Evolutionary conservation across 2,329 filamentous ascomycete species (phyloP).

Genomic region (Epichloe sp.): DNA sequence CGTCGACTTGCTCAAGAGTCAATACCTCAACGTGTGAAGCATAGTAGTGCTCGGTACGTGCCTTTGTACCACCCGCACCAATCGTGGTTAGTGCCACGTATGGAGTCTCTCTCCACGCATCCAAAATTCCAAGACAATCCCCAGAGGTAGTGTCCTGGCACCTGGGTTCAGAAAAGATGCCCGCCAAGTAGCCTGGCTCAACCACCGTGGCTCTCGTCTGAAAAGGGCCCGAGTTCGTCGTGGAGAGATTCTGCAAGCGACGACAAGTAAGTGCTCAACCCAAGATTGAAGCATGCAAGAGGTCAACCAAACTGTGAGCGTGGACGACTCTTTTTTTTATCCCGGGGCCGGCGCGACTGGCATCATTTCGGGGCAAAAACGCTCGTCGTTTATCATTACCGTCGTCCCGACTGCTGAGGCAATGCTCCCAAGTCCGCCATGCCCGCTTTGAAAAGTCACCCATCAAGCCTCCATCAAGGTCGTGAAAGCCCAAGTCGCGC

Average conservation of each 20-base stretch:
- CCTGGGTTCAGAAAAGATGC: slow-evolving; percentile 32
- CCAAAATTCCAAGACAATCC: slow-evolving; percentile 34
- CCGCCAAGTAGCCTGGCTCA: slow-evolving; percentile 41
- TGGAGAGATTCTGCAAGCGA: slow-evolving; percentile 30
- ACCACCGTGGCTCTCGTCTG: slow-evolving; percentile 27
- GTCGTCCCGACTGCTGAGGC: no score
- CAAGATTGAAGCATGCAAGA: no score
- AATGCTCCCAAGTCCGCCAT: no score
- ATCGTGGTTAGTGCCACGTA: slow-evolving; percentile 14
- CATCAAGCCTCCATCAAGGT: no score
- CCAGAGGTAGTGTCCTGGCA: slow-evolving; percentile 29
- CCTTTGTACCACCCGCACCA: neutral
- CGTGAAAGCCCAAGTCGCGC: no score
- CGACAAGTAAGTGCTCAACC: slow-evolving; percentile 14
- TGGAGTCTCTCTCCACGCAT: slow-evolving; percentile 32
- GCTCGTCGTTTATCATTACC: no score
- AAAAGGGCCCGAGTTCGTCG: slow-evolving; percentile 31
- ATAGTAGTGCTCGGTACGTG: neutral
- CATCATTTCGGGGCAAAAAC: no score
- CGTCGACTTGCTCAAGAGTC: no score
- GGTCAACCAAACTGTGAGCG: no score
- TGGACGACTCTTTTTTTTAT: no score
- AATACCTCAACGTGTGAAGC: neutral
- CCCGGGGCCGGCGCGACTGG: no score
- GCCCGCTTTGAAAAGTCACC: no score